Evolutionary conservation across 345 rosid species (phyloP).

Genomic region (Passiflora organensis): DNA sequence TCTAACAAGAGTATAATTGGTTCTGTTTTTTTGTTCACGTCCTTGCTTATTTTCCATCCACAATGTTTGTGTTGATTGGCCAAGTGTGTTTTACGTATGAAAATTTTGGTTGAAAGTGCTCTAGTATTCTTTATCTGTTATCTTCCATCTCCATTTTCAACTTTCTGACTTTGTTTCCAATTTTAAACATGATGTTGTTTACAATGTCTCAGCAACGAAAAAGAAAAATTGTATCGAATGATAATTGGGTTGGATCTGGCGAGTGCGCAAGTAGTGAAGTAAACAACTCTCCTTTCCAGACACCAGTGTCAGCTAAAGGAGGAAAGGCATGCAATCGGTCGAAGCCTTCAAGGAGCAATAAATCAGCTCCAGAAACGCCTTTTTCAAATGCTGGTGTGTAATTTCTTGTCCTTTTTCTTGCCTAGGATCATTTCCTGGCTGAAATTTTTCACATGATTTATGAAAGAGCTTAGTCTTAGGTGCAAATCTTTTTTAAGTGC

Average conservation of each 20-base stretch:
- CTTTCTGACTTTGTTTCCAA: too few relatives aligned
- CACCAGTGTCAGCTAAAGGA: slow-evolving; percentile 75
- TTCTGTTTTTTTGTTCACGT: too few relatives aligned
- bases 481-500: not conserved
- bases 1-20: too few relatives aligned
- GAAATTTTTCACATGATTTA: not conserved
- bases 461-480: slow-evolving; percentile 1
- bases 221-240: slow-evolving; percentile 43
- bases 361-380: slow-evolving; percentile 64
- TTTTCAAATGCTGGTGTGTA: slow-evolving; percentile 60
- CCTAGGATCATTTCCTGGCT: not conserved
- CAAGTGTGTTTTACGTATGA: too few relatives aligned
- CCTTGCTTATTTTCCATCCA: too few relatives aligned
- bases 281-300: slow-evolving; percentile 51
- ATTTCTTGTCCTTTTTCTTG: not conserved
- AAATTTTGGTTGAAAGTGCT: too few relatives aligned
- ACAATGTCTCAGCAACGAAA: slow-evolving; percentile 47
- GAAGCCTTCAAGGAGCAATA: slow-evolving; percentile 52
- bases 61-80: too few relatives aligned
- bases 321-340: slow-evolving; percentile 51
- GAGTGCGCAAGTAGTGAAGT: slow-evolving; percentile 37
- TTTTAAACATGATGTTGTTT: too few relatives aligned
- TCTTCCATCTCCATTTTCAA: too few relatives aligned
- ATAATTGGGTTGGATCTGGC: slow-evolving; percentile 36
- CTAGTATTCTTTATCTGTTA: too few relatives aligned